Conservation (phyloP, 2,329 filamentous ascomycete species). For the Ascomycota sp. region DNA sequence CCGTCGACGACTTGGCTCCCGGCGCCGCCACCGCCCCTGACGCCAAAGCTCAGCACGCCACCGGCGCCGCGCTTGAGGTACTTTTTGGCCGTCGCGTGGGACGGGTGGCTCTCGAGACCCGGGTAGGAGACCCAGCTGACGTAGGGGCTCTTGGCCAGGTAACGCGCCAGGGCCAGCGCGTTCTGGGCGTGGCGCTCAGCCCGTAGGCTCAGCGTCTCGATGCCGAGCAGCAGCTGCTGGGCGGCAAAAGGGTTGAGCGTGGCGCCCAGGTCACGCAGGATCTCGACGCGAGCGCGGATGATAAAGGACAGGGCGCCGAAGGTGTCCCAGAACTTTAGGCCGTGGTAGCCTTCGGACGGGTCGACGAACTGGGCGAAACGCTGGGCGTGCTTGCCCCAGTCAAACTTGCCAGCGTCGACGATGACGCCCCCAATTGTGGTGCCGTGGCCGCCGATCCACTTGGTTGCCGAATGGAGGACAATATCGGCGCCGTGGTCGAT, state of each 20-base stretch:
- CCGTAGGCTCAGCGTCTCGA: constrained; percentile 77
- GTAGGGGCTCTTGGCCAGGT: constrained; percentile 64
- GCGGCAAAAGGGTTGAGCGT: constrained; percentile 77
- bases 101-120: constrained; percentile 63
- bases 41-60: constrained; percentile 80
- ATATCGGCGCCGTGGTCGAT: constrained; percentile 88
- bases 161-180: constrained; percentile 56
- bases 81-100: constrained; percentile 63
- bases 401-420: constrained; percentile 76
- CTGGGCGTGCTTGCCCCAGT: constrained; percentile 69
- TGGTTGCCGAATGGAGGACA: constrained; percentile 82
- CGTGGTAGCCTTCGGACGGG: constrained; percentile 76
- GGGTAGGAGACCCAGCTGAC: constrained; percentile 92
- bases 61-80: constrained; percentile 74
- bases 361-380: constrained; percentile 89
- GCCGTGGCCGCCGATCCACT: constrained; percentile 93
- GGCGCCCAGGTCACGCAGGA: constrained; percentile 69
- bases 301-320: constrained; percentile 70
- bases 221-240: constrained; percentile 73
- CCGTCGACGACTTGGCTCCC: constrained; percentile 79
- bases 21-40: constrained; percentile 70
- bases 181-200: constrained; percentile 77
- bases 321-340: constrained; percentile 83
- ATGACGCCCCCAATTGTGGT: constrained; percentile 79
- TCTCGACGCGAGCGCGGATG: constrained; percentile 72